A percentile compares a stretch with the other conserved stretches of the same genome.
phyloP scores from a whole-genome alignment of 805 yeast genomes.

The Debaryomyces castellii region DNA sequence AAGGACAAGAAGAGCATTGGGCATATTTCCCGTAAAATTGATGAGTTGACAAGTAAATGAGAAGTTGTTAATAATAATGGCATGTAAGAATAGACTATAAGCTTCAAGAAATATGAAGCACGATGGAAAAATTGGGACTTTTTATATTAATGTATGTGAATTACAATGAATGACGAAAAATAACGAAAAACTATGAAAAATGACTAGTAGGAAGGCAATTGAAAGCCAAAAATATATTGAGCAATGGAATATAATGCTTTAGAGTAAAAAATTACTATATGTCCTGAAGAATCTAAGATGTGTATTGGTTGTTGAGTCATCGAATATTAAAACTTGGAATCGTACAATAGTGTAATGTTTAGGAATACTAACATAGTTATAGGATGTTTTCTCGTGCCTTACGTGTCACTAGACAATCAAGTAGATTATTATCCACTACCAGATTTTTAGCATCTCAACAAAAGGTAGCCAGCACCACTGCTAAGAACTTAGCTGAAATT shows the following conservation, averaged over 20 bases:
- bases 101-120: too few relatives aligned
- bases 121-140: too few relatives aligned
- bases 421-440: constrained; percentile 37
- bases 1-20: background rate
- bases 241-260: too few relatives aligned
- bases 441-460: constrained; percentile 22
- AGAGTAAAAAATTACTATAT: too few relatives aligned
- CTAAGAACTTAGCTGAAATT: constrained; percentile 71
- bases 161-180: too few relatives aligned
- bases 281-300: too few relatives aligned
- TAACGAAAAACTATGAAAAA: too few relatives aligned
- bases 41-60: background rate
- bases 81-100: background rate
- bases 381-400: constrained; percentile 39
- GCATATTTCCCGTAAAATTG: background rate
- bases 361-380: constrained; percentile 2
- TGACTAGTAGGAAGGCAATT: too few relatives aligned
- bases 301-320: too few relatives aligned
- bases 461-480: constrained; percentile 54
- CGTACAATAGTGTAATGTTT: background rate
- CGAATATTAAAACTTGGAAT: background rate
- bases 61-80: background rate
- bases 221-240: too few relatives aligned
- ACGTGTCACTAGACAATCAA: constrained; percentile 29
- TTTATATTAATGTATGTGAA: too few relatives aligned